phyloP scores from a whole-genome alignment of 106 monocot genomes.

The Apostasia ramifera region DNA sequence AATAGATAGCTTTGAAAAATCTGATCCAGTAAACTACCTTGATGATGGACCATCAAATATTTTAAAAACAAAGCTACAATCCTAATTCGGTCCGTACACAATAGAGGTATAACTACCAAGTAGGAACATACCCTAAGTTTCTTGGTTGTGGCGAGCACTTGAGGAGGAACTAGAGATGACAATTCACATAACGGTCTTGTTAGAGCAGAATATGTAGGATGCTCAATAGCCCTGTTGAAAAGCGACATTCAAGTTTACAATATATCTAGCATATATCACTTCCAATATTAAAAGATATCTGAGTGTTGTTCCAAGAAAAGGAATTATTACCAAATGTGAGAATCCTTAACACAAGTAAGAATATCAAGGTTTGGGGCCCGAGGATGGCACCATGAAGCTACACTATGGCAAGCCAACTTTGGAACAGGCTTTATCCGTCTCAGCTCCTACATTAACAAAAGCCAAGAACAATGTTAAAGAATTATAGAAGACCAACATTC shows the following conservation, averaged over 20 bases:
- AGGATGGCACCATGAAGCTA: constrained; percentile 99
- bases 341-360: constrained; percentile 98
- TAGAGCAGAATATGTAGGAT: constrained; percentile 95
- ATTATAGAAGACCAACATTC: not conserved
- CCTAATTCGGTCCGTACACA: too few species aligned
- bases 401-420: constrained; percentile 96
- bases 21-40: too few species aligned
- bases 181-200: constrained; percentile 95
- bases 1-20: too few species aligned
- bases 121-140: constrained; percentile 78
- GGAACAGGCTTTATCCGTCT: constrained; percentile 97
- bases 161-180: constrained; percentile 95
- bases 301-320: not conserved
- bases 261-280: not conserved
- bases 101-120: not conserved
- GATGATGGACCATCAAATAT: too few species aligned
- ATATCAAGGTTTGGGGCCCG: constrained; percentile 99
- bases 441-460: constrained; percentile 53
- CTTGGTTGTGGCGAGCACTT: constrained; percentile 81
- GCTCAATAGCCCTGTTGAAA: constrained; percentile 89
- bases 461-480: not conserved
- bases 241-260: constrained; percentile 2
- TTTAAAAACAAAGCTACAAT: too few species aligned
- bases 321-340: constrained; percentile 85
- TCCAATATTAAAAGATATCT: not conserved